Evolutionary conservation across 1,284 basidiomycete genomes (phyloP), one percentile per base, ranked within the genome.

Genomic region (Pseudozyma tsukubaensis): DNA sequence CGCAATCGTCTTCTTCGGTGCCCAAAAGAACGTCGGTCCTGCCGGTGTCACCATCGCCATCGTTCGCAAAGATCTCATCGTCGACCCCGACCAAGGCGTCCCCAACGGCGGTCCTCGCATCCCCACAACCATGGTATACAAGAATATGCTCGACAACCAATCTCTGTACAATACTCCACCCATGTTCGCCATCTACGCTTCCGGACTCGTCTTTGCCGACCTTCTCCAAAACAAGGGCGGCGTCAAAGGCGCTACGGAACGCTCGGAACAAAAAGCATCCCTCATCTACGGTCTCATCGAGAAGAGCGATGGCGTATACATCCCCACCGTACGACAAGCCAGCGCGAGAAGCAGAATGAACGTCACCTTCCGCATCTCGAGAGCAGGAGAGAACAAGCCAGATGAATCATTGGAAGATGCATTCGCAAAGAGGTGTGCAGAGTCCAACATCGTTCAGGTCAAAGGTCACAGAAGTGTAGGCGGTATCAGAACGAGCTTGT

Each of bases 11-110:
- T 99, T 92, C 85, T 97, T 96, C 12, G 97, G 97, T 43, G 97
- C 93, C n/a, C 97, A 99, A 86, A 99, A 99, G 88, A 99, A 99
- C 85, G 88, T 99, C 53, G 97, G 96, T 5, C 97, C 97, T 1
- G 91, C 95, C 0, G 97, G 97, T 3, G 87, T 97, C 24, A 96
- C 94, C 5, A 89, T 99, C 81, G 87, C 96, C 71, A 96, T 99
- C 85, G 93, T 97, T 18, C 90, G 93, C 36, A 90, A 95, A 73
- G 94, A 97, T 85, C 91, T 97, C 82, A 71, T 84, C 35, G 76
- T 80, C 34, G 80, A 84, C 54, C 80, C 83, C 0, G 82, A 84
- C 50, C 59, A 56, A 29, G 66, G 77, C 3, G 72, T 77, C 1
- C 51, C 69, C 5, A 32, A 60, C 48, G 81, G 91, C 14, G 85